phyloP scores from a whole-genome alignment of 257 asterid species.

The Gentiana macrophylla region DNA sequence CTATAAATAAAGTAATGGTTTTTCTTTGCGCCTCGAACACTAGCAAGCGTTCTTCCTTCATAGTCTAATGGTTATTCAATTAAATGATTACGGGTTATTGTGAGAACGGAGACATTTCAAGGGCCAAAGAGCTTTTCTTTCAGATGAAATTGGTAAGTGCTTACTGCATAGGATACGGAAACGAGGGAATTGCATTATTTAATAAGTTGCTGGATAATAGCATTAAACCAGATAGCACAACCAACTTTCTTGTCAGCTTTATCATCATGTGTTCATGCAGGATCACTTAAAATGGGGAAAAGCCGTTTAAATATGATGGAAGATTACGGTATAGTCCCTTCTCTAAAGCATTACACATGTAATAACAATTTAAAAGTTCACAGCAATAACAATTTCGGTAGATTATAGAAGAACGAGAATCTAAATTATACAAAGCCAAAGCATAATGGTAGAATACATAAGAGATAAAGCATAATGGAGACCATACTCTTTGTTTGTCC shows the following conservation, averaged over 20 bases:
- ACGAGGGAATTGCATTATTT: conserved; percentile 55
- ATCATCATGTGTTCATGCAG: conserved; percentile 68
- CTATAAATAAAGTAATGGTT: too few relatives aligned
- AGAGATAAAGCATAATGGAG: too few relatives aligned
- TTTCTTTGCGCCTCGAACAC: conserved; percentile 16
- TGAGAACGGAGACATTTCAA: conserved; percentile 37
- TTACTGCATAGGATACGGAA: conserved; percentile 67
- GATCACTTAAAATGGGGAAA: conserved; percentile 43
- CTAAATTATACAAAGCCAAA: too few relatives aligned
- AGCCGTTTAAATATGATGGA: conserved; percentile 55
- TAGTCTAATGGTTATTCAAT: conserved; percentile 61
- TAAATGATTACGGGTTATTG: conserved; percentile 71
- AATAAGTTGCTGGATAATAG: conserved; percentile 32
- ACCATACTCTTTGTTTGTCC: too few relatives aligned
- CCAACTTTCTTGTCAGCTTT: conserved; percentile 60
- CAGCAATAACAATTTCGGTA: too few relatives aligned
- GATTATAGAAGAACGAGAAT: too few relatives aligned
- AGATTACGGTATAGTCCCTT: conserved; percentile 32
- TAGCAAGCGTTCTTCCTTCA: conserved; percentile 61
- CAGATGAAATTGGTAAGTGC: conserved; percentile 56
- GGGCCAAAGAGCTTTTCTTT: conserved; percentile 53
- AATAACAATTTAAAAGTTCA: not conserved
- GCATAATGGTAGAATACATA: too few relatives aligned
- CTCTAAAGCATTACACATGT: conserved; percentile 67
- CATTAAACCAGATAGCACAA: conserved; percentile 44